Evolutionary conservation across 192 early-diverging fungal species (phyloP), one percentile per base, ranked within the genome.

Genomic region (Gigaspora rosea): DNA sequence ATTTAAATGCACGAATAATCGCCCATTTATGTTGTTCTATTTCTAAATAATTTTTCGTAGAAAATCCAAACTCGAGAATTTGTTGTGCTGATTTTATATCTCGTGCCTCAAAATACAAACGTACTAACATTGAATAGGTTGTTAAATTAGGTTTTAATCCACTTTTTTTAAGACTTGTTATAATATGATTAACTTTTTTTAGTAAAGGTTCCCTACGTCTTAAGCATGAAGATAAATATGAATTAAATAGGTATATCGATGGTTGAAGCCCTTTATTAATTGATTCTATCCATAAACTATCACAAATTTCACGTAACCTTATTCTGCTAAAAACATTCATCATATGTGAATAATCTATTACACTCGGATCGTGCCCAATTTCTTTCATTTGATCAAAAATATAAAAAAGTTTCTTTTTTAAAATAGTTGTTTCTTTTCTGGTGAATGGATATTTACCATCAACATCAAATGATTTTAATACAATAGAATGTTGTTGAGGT

Each of bases 301-400:
- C 70, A 57, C 70, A 71, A 36, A 56, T 8, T 18, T 36, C 27
- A 12, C 22, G 15, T 35, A 16, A 32, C 15, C 33, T 22, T 54
- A 57, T 54, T 56, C 27, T 47, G 52, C 70, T 56, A 71, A 71
- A 71, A 33, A 56, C 51, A 56, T 71, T 35, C 27, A 71, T 16
- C 35, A 71, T 35, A 56, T 71, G 70, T 20, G 70, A 54, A 71
- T 52, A 71, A 56, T 71, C 70, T 22, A 33, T 51, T 2, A 71
- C 27, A 36, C 52, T 46, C 4, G 70, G 70, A 35, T 71, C 33
- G 36, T 52, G 32, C 3, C 70, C 70, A 54, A 36, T 8, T 10
- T 9, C 9, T 71, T 71, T 71, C 52, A 71, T 71, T 56, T 32
- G 48, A 51, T 36, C 50, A 71, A 71, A 10, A 18, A 71, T 41